Evolutionary conservation across 129 eudicot species (phyloP).

Genomic region (Pittosporum tobira): DNA sequence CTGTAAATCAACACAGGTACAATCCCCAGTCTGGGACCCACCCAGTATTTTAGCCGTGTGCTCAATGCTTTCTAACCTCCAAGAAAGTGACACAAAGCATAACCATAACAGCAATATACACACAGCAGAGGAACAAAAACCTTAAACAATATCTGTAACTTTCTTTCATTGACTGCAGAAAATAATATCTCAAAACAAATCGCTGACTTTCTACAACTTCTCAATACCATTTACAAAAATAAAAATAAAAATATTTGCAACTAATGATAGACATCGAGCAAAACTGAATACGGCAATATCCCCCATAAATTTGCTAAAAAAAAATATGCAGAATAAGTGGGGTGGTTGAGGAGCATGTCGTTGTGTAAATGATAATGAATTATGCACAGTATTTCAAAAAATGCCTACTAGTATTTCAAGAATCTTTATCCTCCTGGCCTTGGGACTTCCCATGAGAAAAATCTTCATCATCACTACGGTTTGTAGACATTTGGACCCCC

Average conservation of each 20-base stretch:
- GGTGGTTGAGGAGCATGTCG: slow-evolving; percentile 20
- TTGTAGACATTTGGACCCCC: slow-evolving; percentile 51
- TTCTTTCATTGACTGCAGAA: slow-evolving; percentile 22
- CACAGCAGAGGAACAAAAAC: no score
- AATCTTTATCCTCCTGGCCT: neutral
- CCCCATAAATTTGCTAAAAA: slow-evolving; percentile 44
- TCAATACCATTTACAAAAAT: slow-evolving; percentile 6
- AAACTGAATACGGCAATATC: neutral
- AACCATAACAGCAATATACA: no score
- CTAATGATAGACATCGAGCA: slow-evolving; percentile 12
- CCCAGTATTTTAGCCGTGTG: no score
- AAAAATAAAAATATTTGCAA: slow-evolving; percentile 4
- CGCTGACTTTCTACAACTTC: neutral
- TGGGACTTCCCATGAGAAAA: slow-evolving; percentile 23
- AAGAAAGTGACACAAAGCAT: no score
- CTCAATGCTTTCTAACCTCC: no score
- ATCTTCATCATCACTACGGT: slow-evolving; percentile 21
- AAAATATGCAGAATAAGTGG: slow-evolving; percentile 31
- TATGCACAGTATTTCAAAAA: slow-evolving; percentile 14
- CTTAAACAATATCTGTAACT: slow-evolving; percentile 5
- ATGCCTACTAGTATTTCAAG: neutral
- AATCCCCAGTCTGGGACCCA: no score
- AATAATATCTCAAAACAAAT: slow-evolving; percentile 17
- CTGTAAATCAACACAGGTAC: no score
- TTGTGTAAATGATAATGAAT: slow-evolving; percentile 7